A percentile compares a stretch with the other conserved stretches of the same genome.
phyloP scores from a whole-genome alignment of 306 rosid genomes.

The Cicer yamashitae region DNA sequence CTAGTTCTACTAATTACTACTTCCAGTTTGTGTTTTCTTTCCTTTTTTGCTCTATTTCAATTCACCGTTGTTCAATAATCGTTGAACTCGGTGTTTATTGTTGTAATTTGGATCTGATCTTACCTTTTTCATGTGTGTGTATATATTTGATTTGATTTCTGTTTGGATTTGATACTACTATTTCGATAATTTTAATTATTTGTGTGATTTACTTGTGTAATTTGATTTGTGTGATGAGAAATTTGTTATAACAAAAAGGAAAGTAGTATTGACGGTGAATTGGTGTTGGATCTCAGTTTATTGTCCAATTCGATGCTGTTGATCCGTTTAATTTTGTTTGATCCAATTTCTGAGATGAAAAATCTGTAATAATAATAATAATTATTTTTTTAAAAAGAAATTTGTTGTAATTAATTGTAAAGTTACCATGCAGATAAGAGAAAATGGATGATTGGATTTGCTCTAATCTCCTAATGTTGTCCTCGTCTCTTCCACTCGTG shows the following conservation, averaged over 20 bases:
- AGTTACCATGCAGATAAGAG: no score
- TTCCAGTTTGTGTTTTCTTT: not conserved
- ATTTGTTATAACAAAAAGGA: not conserved
- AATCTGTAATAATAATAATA: no score
- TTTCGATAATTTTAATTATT: not conserved
- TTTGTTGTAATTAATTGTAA: no score
- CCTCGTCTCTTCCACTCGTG: no score
- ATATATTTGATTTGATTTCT: not conserved
- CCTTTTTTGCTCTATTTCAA: not conserved
- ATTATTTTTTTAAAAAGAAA: no score
- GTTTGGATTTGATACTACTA: not conserved
- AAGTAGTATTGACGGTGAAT: not conserved
- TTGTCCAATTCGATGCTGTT: no score
- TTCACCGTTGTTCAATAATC: not conserved
- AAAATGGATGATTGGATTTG: no score
- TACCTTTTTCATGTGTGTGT: not conserved
- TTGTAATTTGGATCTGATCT: not conserved
- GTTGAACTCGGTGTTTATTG: slow-evolving; percentile 6
- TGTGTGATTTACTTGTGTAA: not conserved
- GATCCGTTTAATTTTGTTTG: no score
- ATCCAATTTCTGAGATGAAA: no score
- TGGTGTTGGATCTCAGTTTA: no score
- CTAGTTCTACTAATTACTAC: not conserved
- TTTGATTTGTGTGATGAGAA: not conserved
- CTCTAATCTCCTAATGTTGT: no score